These are phyloP conservation scores for Symbiotaphrina buchneri DNA, from an alignment of 495 filamentous ascomycete species.

Conservation along the genomic window DNA sequence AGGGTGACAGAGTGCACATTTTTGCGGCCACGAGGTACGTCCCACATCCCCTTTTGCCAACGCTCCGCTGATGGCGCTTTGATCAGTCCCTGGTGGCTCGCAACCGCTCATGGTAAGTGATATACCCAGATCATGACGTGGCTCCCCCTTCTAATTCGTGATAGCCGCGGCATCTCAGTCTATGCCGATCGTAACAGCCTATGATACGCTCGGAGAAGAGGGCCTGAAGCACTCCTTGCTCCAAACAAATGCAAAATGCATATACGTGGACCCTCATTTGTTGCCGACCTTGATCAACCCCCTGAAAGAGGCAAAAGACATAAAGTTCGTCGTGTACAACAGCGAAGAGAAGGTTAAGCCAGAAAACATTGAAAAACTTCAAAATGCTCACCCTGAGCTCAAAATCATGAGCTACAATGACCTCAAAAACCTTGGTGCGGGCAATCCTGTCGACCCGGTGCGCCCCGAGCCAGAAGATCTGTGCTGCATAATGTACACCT, in stretches of 20 bases:
- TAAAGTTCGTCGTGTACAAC: constrained; percentile 82
- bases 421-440: constrained; percentile 56
- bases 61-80: constrained; percentile 6
- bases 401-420: constrained; percentile 71
- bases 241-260: constrained; percentile 64
- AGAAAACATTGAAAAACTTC: constrained; percentile 58
- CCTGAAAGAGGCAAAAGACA: constrained; percentile 52
- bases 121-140: not conserved
- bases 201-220: constrained; percentile 90
- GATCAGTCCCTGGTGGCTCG: constrained; percentile 48
- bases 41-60: not conserved
- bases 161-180: constrained; percentile 62
- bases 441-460: constrained; percentile 60
- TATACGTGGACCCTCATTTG: constrained; percentile 78
- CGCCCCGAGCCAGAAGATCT: constrained; percentile 70
- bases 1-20: constrained; percentile 58
- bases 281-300: constrained; percentile 62
- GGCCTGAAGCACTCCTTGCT: constrained; percentile 79
- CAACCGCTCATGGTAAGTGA: constrained; percentile 40
- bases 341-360: constrained; percentile 52
- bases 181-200: constrained; percentile 86
- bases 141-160: not conserved
- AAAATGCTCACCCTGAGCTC: constrained; percentile 43
- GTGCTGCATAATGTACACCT: constrained; percentile 99
- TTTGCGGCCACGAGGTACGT: constrained; percentile 63